Conservation (phyloP, 2,329 filamentous ascomycete species). For the Biscogniauxia marginata region DNA sequence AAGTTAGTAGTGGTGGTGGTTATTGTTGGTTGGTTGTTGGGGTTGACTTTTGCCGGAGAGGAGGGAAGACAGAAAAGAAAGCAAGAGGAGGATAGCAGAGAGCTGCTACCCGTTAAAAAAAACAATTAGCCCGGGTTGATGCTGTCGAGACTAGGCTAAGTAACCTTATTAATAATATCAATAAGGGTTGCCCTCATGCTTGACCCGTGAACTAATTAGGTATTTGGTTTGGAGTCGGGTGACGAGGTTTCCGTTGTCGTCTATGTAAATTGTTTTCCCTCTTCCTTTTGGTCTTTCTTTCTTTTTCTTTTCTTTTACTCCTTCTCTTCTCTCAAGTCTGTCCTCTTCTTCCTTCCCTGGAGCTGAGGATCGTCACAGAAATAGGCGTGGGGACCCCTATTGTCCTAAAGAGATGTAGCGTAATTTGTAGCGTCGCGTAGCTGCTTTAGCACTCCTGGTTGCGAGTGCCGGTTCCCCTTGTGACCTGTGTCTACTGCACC, state of each 20-base stretch:
- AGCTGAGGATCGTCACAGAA: background rate
- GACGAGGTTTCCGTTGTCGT: slow-evolving; percentile 13
- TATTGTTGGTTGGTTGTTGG: background rate
- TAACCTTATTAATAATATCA: too few species aligned
- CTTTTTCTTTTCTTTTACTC: too few species aligned
- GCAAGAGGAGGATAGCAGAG: too few species aligned
- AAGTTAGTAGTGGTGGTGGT: background rate
- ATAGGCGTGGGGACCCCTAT: background rate
- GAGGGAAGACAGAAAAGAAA: too few species aligned
- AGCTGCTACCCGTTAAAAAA: too few species aligned
- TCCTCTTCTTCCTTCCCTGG: background rate
- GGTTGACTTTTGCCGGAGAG: too few species aligned
- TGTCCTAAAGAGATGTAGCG: background rate
- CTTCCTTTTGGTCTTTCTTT: background rate
- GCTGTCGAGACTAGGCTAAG: too few species aligned
- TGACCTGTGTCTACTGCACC: background rate
- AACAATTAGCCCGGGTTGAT: too few species aligned
- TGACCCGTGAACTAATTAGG: too few species aligned
- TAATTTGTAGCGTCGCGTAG: background rate
- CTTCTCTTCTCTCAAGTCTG: background rate
- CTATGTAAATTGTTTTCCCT: background rate
- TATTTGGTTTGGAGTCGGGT: slow-evolving; percentile 10
- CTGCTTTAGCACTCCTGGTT: background rate
- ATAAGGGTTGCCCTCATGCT: too few species aligned
- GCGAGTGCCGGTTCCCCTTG: background rate